A percentile compares a stretch with the other conserved stretches of the same genome.
phyloP scores from a whole-genome alignment of 441 rosid species.

The Rhodomyrtus psidioides region DNA sequence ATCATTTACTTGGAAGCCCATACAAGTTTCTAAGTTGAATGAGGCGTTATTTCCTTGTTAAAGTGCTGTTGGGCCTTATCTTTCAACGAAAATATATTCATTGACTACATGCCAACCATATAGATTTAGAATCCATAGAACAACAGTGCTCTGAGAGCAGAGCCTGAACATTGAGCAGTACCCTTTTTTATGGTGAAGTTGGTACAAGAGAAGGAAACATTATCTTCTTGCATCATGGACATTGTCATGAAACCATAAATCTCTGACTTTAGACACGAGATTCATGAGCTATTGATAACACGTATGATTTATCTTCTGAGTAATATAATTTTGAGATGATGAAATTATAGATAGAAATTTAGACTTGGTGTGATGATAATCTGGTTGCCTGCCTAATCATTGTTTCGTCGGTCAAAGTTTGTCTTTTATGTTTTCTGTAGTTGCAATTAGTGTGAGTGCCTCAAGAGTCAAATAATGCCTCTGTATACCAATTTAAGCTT shows the following conservation, averaged over 20 bases:
- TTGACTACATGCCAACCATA: neutral
- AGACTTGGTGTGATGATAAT: neutral
- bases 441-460: neutral
- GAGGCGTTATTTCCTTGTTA: neutral
- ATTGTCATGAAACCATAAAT: neutral
- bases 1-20: neutral
- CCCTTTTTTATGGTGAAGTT: neutral
- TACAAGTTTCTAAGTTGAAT: neutral
- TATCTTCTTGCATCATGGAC: neutral
- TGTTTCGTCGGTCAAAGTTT: neutral
- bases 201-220: neutral
- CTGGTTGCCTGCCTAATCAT: neutral
- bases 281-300: neutral
- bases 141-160: neutral
- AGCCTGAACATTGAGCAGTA: neutral
- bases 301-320: neutral
- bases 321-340: neutral
- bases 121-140: neutral
- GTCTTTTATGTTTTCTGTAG: neutral
- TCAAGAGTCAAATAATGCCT: neutral
- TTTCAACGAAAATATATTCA: neutral
- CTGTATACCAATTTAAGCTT: neutral
- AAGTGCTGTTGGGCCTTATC: neutral
- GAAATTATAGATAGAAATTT: neutral
- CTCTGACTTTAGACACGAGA: neutral